Base-by-base conservation (phyloP, 345 rosid genomes). In the Lepidium didymum region DNA sequence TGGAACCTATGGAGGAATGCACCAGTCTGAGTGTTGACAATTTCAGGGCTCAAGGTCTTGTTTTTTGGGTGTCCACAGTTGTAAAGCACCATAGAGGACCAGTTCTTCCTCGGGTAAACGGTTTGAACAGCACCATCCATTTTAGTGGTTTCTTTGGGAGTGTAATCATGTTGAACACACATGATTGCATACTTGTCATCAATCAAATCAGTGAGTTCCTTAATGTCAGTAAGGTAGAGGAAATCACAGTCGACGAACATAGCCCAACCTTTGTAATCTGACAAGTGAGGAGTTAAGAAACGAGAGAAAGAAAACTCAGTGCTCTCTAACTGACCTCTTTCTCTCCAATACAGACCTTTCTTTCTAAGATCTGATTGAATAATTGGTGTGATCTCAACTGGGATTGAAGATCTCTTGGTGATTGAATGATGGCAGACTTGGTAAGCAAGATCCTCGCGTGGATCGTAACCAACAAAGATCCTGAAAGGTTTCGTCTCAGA, bases 121-220 rank as follows among this genome's bases (percentile, higher is more conserved):
- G 97, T 94, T 31, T 94, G 99, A 31, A 89, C 93, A 0, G 91
- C 96, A 33, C 99, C 99, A 31, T 94, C 99, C 99, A 94, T 94
- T 80, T 94, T 94, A 0, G 91, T 89, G 63, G 92, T 83, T 76
- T 91, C 97, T 64, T 89, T 91, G 0, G 99, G 99, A 5, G 90
- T 61, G 47, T 94, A 94, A 16, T 94, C 97, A 42, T 94, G 99
- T 50, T 94, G 97, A 35, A 94, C 99, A 49, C 99, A 91, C 96
- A 94, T 94, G 16, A 91, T 57, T 0, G 97, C 99, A 65, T 82
- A 91, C 23, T 86, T 91, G n/a, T 94, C 95, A 74, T 94, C 91
- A 29, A 85, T 67, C 75, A 94, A 73, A 68, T 91, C 95, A 7
- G 75, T 75, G 67, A 94, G 78, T 43, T 87, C 87, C 68, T 91